Evolutionary conservation across 805 yeast species (phyloP).

Genomic region (Clavispora vitiphila): DNA sequence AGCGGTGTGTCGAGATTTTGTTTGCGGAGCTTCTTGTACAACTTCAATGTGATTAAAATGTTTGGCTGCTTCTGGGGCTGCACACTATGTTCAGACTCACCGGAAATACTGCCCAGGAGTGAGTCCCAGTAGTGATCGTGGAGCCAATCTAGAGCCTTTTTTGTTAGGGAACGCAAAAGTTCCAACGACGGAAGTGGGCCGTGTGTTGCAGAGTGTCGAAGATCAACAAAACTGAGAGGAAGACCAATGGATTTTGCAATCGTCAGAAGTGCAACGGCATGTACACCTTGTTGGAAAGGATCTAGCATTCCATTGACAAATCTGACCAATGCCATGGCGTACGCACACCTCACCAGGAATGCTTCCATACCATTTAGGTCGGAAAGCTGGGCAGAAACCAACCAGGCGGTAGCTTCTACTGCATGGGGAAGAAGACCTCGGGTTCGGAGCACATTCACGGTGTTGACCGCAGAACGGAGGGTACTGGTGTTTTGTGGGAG

Average conservation of each 20-base stretch:
- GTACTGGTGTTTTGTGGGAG: neutral
- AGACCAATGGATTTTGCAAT: slow-evolving; percentile 65
- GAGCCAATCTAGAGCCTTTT: slow-evolving; percentile 71
- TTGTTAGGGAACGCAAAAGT: slow-evolving; percentile 56
- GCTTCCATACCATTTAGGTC: slow-evolving; percentile 27
- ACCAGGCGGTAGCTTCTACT: slow-evolving; percentile 57
- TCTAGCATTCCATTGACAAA: slow-evolving; percentile 91
- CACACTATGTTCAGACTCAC: neutral
- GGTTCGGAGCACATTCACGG: slow-evolving; percentile 49
- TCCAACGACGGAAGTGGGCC: slow-evolving; percentile 72
- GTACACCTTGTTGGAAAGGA: slow-evolving; percentile 73
- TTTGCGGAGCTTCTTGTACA: slow-evolving; percentile 1
- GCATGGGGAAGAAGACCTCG: slow-evolving; percentile 70
- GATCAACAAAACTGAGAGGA: slow-evolving; percentile 81
- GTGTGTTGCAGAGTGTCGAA: slow-evolving; percentile 88
- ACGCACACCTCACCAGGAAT: slow-evolving; percentile 44
- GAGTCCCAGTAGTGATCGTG: slow-evolving; percentile 66
- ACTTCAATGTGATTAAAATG: neutral
- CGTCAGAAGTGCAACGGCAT: slow-evolving; percentile 72
- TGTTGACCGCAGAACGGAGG: neutral
- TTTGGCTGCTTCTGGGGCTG: neutral
- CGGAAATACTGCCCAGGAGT: neutral
- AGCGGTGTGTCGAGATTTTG: neutral
- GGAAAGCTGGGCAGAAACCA: slow-evolving; percentile 46
- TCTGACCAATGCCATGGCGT: slow-evolving; percentile 70